Evolutionary conservation across 768 basidiomycete species (phyloP), one percentile per base, ranked within the genome.

Genomic region (Suillus bovinus): DNA sequence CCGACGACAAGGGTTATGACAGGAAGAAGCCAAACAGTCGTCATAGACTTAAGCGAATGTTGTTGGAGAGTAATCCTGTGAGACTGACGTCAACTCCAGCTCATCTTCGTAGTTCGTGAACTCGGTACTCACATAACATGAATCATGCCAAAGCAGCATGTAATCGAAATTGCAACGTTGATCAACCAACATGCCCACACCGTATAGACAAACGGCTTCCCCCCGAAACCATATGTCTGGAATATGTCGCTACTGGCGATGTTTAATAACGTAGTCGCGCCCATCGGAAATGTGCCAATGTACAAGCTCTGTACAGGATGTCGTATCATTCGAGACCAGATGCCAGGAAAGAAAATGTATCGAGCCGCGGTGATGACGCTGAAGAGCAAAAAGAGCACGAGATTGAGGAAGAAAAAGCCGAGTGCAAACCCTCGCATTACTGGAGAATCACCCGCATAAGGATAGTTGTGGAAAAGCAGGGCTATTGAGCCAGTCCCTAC

Each of bases 171-270:
- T 0, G 74, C 74, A 1, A 85, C 74, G 65, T 89, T 86, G 44
- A 86, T 49, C 90, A 88, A 91, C 89, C 90, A 92, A 46, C 88
- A 67, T 3, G 72, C 82, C 85, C 89, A 89, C 41, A 89, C 68
- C 29, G 77, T 68, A 61, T 82, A 85, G 3, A 88, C 69, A 70
- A 88, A 86, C 1, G 68, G 58, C 44, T 67, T 76, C 14, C 86
- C 86, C 0, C 85, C 85, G 60, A 88, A 78, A 22, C 71, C 68
- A 66, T 77, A 82, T 63, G 76, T 71, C 13, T 72, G 64, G 62
- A 84, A 71, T n/a, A 86, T 72, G 41, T 83, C 74, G 6, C 73
- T 73, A 22, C 83, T 76, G 0, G 82, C 80, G 42, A 82, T 74
- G 60, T 79, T 83, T 58, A 89, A 80, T 38, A 90, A 71, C 1